Base-by-base conservation (phyloP, 1,284 basidiomycete genomes). In the Pisolithus thermaeus region DNA sequence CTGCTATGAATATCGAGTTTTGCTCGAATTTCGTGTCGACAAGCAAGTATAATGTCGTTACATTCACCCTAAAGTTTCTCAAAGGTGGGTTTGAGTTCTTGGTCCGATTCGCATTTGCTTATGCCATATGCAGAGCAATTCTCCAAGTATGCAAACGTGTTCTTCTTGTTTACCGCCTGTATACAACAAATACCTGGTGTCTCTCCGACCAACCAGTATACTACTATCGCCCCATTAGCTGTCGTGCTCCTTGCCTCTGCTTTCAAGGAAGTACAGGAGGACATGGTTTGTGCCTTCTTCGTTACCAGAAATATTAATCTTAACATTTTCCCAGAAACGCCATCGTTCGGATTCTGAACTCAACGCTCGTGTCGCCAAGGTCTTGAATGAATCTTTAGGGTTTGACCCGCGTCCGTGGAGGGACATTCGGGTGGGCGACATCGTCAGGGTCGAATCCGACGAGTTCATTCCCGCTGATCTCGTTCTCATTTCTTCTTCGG, bases 161-260 rank as follows among this genome's bases (percentile, higher is more conserved):
- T 99, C 78, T 99, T 99, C 81, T 77, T 99, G 55, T 99, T 99
- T 76, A 99, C 96, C 36, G 94, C 94, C 25, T 90, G 84, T 70
- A 98, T 99, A 51, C 96, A 99, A 69, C 97, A 99, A 74, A 95
- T 99, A 58, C 97, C 97, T 9, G 90, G 84, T 60, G 97, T 99
- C 6, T 99, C 96, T 2, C 97, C 97, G 8, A 99, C 96, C 3
- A 96, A 98, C 62, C 76, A 75, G 50, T 99, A 90, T 70, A 99
- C 97, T 1, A 99, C 97, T 18, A 97, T 99, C 62, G 91, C 79
- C 1, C 97, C 97, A 5, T 81, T 99, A 22, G 84, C 79, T 1
- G 79, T 93, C 44, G 97, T 99, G 8, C 74, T 99, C 28, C 78
- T 97, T 49, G 97, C 92, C 1, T 94, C 91, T n/a, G 97, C 95